Evolutionary conservation across 257 asterid species (phyloP).

Genomic region (Solanum tacnaense): DNA sequence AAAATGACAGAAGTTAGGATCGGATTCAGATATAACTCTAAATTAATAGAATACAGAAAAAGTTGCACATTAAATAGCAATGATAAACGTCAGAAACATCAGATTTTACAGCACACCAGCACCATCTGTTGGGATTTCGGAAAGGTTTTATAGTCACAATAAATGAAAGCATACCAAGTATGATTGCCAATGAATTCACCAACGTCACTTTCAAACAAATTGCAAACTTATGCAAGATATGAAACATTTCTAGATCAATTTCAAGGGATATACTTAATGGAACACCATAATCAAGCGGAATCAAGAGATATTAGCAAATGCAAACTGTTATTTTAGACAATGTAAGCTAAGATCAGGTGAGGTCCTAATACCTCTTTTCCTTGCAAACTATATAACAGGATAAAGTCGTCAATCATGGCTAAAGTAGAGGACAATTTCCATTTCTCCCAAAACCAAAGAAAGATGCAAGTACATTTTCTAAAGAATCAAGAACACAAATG

Average conservation of each 20-base stretch:
- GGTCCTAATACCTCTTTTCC: background rate
- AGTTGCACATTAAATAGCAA: background rate
- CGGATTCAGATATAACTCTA: background rate
- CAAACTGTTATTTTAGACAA: background rate
- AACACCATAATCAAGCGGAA: background rate
- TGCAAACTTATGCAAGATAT: background rate
- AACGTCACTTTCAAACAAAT: background rate
- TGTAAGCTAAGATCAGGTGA: background rate
- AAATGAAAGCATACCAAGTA: background rate
- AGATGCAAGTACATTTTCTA: background rate
- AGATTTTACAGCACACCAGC: background rate
- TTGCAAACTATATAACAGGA: background rate
- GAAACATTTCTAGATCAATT: background rate
- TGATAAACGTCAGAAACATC: background rate
- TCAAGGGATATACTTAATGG: background rate
- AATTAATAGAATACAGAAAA: background rate
- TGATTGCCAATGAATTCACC: background rate
- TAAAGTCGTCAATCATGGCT: background rate
- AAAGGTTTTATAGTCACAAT: background rate
- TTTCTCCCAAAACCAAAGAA: background rate
- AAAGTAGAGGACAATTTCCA: background rate
- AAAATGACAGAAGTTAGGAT: background rate
- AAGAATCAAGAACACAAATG: background rate
- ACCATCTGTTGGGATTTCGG: background rate
- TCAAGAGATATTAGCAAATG: background rate